phyloP scores from a whole-genome alignment of 305 asterid genomes.

The Fraxinus paxiana region DNA sequence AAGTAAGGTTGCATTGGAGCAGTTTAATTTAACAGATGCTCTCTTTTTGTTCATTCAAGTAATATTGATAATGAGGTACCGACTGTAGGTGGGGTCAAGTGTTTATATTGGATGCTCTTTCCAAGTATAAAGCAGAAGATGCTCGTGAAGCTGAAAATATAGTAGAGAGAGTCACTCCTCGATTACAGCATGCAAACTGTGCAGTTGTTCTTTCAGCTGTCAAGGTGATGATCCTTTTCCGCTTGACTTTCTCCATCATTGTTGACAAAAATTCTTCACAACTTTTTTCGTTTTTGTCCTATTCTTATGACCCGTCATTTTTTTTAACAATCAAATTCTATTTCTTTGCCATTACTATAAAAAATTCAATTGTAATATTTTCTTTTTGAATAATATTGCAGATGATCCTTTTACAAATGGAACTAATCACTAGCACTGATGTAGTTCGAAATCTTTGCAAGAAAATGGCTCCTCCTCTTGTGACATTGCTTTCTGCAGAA shows the following conservation, averaged over 20 bases:
- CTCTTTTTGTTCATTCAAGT: conserved; percentile 23
- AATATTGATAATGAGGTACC: conserved; percentile 20
- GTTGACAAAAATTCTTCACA: conserved; percentile 2
- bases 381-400: conserved; percentile 37
- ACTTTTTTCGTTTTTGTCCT: conserved; percentile 4
- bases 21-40: not conserved
- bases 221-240: conserved; percentile 52
- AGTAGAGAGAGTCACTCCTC: conserved; percentile 96
- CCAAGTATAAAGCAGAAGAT: conserved; percentile 89
- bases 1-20: not conserved
- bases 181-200: conserved; percentile 97
- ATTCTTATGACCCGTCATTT: conserved; percentile 14
- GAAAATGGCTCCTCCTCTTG: conserved; percentile 99
- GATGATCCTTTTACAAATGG: conserved; percentile 99
- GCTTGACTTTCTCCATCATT: conserved; percentile 18
- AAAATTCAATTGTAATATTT: not conserved
- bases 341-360: not conserved
- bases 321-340: not conserved
- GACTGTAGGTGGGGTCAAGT: conserved; percentile 97
- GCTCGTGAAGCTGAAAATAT: conserved; percentile 99
- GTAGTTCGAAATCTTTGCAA: conserved; percentile 97
- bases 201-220: conserved; percentile 99
- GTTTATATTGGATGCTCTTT: conserved; percentile 96
- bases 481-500: conserved; percentile 96
- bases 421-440: conserved; percentile 93